phyloP scores from a whole-genome alignment of 1,139 yeast genomes.

The Blastobotrys persicus region DNA sequence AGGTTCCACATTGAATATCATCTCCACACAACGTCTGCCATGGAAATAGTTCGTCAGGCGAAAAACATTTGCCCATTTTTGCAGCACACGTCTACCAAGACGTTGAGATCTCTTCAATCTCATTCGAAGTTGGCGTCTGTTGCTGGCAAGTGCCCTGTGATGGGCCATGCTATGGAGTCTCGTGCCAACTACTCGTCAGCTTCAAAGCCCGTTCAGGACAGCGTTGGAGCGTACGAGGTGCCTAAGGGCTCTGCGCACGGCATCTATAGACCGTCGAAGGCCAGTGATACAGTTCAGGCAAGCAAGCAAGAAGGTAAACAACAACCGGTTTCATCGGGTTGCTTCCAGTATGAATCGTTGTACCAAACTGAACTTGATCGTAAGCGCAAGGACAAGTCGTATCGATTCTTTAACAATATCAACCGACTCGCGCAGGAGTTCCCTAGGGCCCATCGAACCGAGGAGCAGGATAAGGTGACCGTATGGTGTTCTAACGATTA shows the following conservation, averaged over 20 bases:
- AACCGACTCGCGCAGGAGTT: slow-evolving; percentile 92
- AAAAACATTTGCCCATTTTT: slow-evolving; percentile 84
- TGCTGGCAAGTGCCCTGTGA: slow-evolving; percentile 82
- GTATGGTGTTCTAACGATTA: slow-evolving; percentile 99
- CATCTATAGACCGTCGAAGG: too few species aligned
- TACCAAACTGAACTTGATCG: slow-evolving; percentile 61
- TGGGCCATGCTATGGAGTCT: slow-evolving; percentile 68
- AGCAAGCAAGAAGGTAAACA: background rate
- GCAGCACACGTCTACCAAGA: slow-evolving; percentile 58
- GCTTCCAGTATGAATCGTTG: slow-evolving; percentile 64
- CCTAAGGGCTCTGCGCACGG: slow-evolving; percentile 7
- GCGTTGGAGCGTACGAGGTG: slow-evolving; percentile 11
- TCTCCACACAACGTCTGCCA: slow-evolving; percentile 29
- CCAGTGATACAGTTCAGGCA: background rate
- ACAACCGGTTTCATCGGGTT: too few species aligned
- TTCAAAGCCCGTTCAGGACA: slow-evolving; percentile 50
- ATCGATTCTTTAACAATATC: slow-evolving; percentile 94
- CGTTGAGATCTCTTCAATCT: slow-evolving; percentile 42
- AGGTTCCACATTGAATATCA: background rate
- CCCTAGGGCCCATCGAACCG: slow-evolving; percentile 84
- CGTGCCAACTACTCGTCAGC: slow-evolving; percentile 52
- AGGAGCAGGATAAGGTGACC: slow-evolving; percentile 74
- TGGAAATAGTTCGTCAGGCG: slow-evolving; percentile 84
- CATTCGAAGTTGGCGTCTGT: slow-evolving; percentile 46
- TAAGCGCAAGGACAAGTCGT: slow-evolving; percentile 85